phyloP scores from a whole-genome alignment of 441 rosid genomes.

The Jatropha podagrica region DNA sequence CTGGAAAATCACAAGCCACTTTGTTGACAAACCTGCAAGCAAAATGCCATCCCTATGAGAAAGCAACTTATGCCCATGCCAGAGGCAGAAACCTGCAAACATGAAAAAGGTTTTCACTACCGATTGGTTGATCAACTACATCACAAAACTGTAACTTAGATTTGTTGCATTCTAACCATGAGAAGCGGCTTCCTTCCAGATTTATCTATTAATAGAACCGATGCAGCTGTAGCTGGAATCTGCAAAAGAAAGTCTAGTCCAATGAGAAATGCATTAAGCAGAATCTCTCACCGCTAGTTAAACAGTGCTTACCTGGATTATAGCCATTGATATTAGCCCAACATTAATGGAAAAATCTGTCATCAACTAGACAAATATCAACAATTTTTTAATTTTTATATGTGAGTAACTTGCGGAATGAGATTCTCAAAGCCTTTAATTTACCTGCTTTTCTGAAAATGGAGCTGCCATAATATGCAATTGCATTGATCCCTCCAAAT shows the following conservation, averaged over 20 bases:
- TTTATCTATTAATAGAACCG: constrained; percentile 18
- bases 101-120: background rate
- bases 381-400: background rate
- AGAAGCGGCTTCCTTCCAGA: constrained; percentile 26
- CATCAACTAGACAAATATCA: background rate
- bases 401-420: background rate
- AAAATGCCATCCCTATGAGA: constrained; percentile 19
- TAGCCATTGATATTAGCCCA: constrained; percentile 17
- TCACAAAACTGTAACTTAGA: background rate
- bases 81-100: constrained; percentile 24
- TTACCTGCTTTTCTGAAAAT: constrained; percentile 42
- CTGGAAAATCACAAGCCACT: background rate
- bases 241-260: background rate
- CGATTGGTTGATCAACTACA: background rate
- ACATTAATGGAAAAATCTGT: constrained; percentile 18
- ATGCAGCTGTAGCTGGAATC: constrained; percentile 20
- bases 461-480: constrained; percentile 35
- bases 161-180: constrained; percentile 14
- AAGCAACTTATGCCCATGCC: constrained; percentile 19
- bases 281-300: background rate
- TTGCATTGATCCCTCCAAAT: constrained; percentile 40
- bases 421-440: background rate
- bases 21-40: constrained; percentile 13
- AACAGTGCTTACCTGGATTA: constrained; percentile 11
- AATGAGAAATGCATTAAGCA: background rate